Base-by-base conservation (phyloP, 1,139 yeast species). In the Geotrichum siamense region DNA sequence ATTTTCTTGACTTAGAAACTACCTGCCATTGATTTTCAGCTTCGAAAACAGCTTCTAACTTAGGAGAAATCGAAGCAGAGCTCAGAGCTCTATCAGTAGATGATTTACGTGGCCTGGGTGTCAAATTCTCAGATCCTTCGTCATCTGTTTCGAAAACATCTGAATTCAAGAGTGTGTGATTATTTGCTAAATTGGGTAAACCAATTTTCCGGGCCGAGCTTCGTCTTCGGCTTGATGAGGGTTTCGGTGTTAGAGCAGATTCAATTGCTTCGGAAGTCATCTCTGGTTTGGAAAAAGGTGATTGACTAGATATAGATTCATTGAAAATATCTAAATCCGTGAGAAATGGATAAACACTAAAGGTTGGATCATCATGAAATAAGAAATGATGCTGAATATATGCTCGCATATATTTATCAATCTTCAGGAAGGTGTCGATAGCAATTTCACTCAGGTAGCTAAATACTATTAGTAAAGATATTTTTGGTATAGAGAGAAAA, bases 131-230 rank as follows among this genome's bases (percentile, higher is more conserved):
- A 8, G 21, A 22, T 2, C 35, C 47, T 17, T 23, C 36, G 39
- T 36, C 33, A 6, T 47, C 50, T 12, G 41, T n/a, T 21, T 38
- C 44, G 30, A 47, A 47, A 2, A 47, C 43, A 21, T 32, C 46
- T 6, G 39, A 13, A 23, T 43, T 38, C 15, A 29, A 16, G 6
- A 10, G 9, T 23, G 26, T 23, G 6, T 9, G 12, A 25, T 10
- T 15, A 20, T 33, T 12, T 33, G 27, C 15, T 15, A 3, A 6
- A 15, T 16, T 33, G 22, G 30, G 13, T 15, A 29, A 25, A 23
- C 9, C 22, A 13, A 12, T 19, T 5, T 29, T 20, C 28, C 16
- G 15, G 9, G 31, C 33, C 3, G 43, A 43, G 28, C 42, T 43
- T 28, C 42, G 25, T 15, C 40, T 20, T 31, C 46, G 17, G 6